Base-by-base conservation (phyloP, 2,329 filamentous ascomycete species). In the Dactylellina leptospora region DNA sequence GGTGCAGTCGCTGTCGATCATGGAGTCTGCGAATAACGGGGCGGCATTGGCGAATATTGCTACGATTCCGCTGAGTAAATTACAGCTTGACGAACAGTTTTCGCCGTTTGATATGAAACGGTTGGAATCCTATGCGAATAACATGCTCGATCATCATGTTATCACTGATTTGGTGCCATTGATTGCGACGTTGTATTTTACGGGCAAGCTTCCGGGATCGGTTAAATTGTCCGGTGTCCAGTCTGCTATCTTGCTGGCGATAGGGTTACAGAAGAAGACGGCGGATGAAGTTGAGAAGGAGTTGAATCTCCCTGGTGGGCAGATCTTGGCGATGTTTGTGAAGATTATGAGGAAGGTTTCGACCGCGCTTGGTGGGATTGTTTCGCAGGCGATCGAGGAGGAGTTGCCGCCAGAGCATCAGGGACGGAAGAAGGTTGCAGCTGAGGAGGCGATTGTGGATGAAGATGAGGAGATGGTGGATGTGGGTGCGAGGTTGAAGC, bases 121-220 rank as follows among this genome's bases (percentile, higher is more conserved):
- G 25, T 84, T 99, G 2, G 93, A 97, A 78, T 93, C 90, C 44
- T 99, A 99, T 77, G 91, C 95, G 13, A 96, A 96, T 81, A 96
- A 96, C 81, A 90, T 97, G 85, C 87, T 99, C 42, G 96, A 99
- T 80, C 96, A 97, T 82, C 96, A 97, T 78, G 93, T 97, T 76
- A 95, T 99, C 61, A 85, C 97, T 25, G 96, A 99, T 79, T 86
- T 99, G 78, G 84, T 99, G 62, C 95, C 95, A 0, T 86, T 84
- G 1, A 87, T 99, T 74, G 89, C 95, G 0, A 84, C 84, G 22
- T 85, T 96, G 23, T 97, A 93, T 83, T 99, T 99, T 80, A 88
- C 87, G 0, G 90, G 91, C 50, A 87, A 88, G 8, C 83, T 97
- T 16, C 87, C 85, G 76, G 80, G 82, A 33, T 83, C 83, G 53